Percentiles rank a stretch among this genome's conserved stretches.
phyloP scores from a whole-genome alignment of 305 asterid species.

The Fraxinus dipetala region DNA sequence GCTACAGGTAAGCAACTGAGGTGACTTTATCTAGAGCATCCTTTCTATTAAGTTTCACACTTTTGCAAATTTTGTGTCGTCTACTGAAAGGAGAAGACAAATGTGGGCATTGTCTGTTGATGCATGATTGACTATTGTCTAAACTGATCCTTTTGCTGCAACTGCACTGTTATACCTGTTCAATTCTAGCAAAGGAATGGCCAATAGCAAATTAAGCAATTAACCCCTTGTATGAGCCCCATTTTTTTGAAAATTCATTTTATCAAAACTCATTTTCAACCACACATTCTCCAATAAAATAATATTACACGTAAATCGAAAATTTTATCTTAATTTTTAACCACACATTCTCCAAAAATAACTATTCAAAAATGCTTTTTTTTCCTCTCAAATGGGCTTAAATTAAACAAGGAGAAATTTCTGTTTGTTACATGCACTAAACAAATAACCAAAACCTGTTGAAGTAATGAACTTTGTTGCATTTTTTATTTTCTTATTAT shows the following conservation, averaged over 20 bases:
- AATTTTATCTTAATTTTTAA: not conserved
- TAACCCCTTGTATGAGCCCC: not conserved
- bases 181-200: constrained; percentile 2
- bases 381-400: not conserved
- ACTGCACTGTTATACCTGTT: constrained; percentile 18
- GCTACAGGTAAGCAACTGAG: constrained; percentile 77
- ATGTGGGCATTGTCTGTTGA: constrained; percentile 7
- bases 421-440: not conserved
- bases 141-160: constrained; percentile 18
- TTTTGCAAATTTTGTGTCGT: not conserved
- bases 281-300: not conserved
- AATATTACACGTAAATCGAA: not conserved
- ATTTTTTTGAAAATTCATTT: not conserved
- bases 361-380: not conserved
- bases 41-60: constrained; percentile 19
- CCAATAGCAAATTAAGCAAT: constrained; percentile 6
- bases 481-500: constrained; percentile 5
- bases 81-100: constrained; percentile 11
- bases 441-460: constrained; percentile 17
- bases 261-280: not conserved
- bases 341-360: not conserved
- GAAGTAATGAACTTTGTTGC: constrained; percentile 12
- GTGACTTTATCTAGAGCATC: constrained; percentile 25
- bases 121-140: constrained; percentile 10
- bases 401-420: constrained; percentile 3